Conservation (phyloP, 768 basidiomycete species). For the Tulasnella sp. region DNA sequence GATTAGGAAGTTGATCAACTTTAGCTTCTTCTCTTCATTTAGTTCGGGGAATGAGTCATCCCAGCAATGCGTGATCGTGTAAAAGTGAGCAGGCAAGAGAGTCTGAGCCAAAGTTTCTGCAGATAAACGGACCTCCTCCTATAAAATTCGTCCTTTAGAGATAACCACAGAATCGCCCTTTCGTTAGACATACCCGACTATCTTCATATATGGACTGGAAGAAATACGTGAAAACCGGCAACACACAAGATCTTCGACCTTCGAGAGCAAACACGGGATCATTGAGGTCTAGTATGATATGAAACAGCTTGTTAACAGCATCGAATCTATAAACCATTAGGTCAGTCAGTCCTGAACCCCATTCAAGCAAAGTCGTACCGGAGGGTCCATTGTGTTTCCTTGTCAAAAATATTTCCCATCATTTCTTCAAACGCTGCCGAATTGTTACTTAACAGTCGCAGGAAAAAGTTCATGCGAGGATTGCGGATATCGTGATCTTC, state of each 20-base stretch:
- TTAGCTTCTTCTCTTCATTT: constrained; percentile 43
- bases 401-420: constrained; percentile 31
- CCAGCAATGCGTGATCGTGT: constrained; percentile 55
- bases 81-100: constrained; percentile 51
- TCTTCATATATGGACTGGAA: constrained; percentile 55
- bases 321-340: constrained; percentile 39
- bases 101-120: constrained; percentile 46
- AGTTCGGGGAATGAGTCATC: constrained; percentile 44
- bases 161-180: not conserved
- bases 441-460: constrained; percentile 51
- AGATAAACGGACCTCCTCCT: constrained; percentile 59
- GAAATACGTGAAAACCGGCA: constrained; percentile 44
- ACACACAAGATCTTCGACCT: constrained; percentile 45
- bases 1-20: constrained; percentile 47
- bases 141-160: not conserved
- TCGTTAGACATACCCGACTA: constrained; percentile 33
- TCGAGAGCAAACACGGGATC: constrained; percentile 49
- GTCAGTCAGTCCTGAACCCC: not conserved
- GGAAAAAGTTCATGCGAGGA: constrained; percentile 42
- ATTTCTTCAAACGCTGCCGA: constrained; percentile 45
- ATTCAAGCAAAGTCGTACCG: constrained; percentile 30
- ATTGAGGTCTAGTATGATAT: constrained; percentile 51
- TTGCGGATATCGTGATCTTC: constrained; percentile 41
- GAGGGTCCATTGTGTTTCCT: constrained; percentile 33
- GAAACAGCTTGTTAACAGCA: constrained; percentile 44